These are phyloP conservation scores for Coniochaeta sp. DNA, from an alignment of 2,329 filamentous ascomycete genomes.

Conservation along the genomic window DNA sequence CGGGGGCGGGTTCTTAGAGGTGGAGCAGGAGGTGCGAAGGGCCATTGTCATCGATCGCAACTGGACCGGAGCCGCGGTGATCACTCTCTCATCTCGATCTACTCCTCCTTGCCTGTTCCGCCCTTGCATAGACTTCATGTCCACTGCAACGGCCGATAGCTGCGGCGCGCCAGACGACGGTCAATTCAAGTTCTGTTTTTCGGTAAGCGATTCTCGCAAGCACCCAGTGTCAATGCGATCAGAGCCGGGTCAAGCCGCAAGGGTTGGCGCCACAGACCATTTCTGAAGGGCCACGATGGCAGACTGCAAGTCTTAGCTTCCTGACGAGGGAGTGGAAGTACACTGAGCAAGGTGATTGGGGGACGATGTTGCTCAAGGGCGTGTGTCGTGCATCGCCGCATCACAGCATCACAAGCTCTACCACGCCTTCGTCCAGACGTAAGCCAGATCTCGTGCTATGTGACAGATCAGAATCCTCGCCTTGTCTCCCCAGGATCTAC, in stretches of 20 bases:
- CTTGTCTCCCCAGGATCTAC: conserved; percentile 12
- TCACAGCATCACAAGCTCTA: conserved; percentile 21
- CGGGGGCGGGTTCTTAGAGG: background rate
- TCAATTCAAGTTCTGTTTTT: background rate
- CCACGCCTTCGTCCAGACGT: conserved; percentile 21
- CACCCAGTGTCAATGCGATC: background rate
- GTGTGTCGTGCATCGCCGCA: conserved; percentile 22
- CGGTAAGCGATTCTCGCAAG: background rate
- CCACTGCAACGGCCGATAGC: background rate
- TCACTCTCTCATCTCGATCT: background rate
- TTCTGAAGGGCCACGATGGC: conserved; percentile 11
- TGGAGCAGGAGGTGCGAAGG: background rate
- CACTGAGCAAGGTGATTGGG: background rate
- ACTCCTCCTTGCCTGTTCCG: background rate
- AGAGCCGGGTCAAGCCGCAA: background rate
- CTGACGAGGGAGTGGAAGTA: conserved; percentile 9
- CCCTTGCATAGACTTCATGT: background rate
- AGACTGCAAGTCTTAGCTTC: conserved; percentile 16
- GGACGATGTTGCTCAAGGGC: conserved; percentile 15
- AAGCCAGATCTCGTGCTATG: conserved; percentile 43
- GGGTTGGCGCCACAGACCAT: background rate
- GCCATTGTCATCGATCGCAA: background rate
- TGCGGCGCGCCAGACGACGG: background rate
- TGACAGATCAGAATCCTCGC: conserved; percentile 31
- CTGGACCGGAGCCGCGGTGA: background rate